phyloP scores from a whole-genome alignment of 1,284 basidiomycete species.

The Sutorius eximius region DNA sequence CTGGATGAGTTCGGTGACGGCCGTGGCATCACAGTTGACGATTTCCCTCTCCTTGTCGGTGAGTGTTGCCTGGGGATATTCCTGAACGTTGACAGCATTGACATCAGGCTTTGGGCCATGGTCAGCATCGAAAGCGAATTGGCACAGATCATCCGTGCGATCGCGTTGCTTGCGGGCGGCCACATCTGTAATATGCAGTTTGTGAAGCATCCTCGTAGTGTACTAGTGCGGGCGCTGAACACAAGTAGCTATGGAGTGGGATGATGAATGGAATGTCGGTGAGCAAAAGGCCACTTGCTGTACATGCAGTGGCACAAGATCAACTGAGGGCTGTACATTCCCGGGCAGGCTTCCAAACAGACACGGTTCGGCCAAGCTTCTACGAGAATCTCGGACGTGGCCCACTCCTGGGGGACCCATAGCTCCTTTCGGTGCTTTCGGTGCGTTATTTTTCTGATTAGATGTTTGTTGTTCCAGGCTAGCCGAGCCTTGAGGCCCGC shows the following conservation, averaged over 20 bases:
- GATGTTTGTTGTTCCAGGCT: slow-evolving; percentile 13
- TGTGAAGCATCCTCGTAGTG: slow-evolving; percentile 6
- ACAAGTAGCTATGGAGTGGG: slow-evolving; percentile 2
- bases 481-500: neutral
- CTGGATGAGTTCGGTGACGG: slow-evolving; percentile 23
- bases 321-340: slow-evolving; percentile 10
- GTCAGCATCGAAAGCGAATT: slow-evolving; percentile 1
- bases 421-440: neutral
- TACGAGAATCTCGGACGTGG: neutral
- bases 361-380: neutral
- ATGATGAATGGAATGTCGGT: neutral
- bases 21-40: slow-evolving; percentile 33
- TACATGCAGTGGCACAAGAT: slow-evolving; percentile 2
- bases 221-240: neutral
- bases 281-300: slow-evolving; percentile 13
- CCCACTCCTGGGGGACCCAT: neutral
- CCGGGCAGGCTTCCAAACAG: neutral
- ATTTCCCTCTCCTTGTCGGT: slow-evolving; percentile 28
- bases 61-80: slow-evolving; percentile 29
- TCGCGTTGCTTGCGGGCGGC: slow-evolving; percentile 28
- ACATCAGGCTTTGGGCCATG: slow-evolving; percentile 1
- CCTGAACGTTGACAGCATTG: slow-evolving; percentile 22
- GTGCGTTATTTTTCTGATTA: neutral
- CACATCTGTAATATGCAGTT: slow-evolving; percentile 11
- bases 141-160: slow-evolving; percentile 19